phyloP scores from a whole-genome alignment of 139 green algal genomes.

The Chlamydomonas schloesseri region DNA sequence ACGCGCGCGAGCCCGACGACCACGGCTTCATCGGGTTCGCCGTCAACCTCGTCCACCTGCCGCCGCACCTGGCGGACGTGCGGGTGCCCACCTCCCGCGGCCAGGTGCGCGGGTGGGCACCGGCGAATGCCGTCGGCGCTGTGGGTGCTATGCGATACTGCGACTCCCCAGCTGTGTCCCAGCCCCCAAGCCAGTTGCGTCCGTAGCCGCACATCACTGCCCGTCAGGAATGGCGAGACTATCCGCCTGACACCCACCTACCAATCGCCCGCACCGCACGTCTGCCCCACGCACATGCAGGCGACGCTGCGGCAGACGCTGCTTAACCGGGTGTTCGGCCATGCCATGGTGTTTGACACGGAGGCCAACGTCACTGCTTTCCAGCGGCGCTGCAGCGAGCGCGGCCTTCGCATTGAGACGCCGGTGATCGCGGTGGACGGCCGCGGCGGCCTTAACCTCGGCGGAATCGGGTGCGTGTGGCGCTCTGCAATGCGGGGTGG shows the following conservation, averaged over 20 bases:
- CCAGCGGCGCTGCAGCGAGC: neutral
- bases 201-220: neutral
- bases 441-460: neutral
- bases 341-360: slow-evolving; percentile 21
- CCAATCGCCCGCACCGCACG: too few relatives aligned
- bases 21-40: slow-evolving; percentile 36
- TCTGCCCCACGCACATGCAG: neutral
- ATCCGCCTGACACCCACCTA: too few relatives aligned
- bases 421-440: neutral
- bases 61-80: slow-evolving; percentile 11
- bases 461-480: neutral
- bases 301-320: slow-evolving; percentile 17
- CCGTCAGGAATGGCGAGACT: too few relatives aligned
- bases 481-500: too few relatives aligned
- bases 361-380: neutral
- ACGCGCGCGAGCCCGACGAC: neutral
- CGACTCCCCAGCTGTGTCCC: too few relatives aligned
- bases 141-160: neutral
- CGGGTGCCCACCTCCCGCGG: neutral
- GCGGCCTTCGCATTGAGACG: neutral
- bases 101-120: too few relatives aligned
- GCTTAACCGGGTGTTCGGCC: neutral
- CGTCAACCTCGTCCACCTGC: slow-evolving; percentile 31
- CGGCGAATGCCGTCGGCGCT: neutral
- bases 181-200: neutral